A percentile compares a stretch with the other conserved stretches of the same genome.
Evolutionary conservation across 2,329 filamentous ascomycete species (phyloP).

Genomic region (Sclerotinia minor): DNA sequence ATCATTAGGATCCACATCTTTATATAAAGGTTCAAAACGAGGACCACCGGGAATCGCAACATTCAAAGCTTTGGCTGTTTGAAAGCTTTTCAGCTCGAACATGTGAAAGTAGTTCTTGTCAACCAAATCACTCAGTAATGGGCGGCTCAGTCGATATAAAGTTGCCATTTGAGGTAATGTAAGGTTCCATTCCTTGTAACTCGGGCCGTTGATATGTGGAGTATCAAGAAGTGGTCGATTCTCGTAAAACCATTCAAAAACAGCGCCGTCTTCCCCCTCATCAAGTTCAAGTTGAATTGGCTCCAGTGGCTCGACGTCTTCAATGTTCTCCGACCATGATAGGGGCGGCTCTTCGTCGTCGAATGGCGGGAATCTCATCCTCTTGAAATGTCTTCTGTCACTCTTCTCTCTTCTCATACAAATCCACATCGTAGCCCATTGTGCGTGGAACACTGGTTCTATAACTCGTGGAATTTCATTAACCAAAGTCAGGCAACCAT

Average conservation of each 20-base stretch:
- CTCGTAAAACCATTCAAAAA: constrained; percentile 98
- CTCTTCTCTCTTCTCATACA: constrained; percentile 98
- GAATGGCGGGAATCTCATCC: constrained; percentile 98
- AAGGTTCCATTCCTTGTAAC: constrained; percentile 95
- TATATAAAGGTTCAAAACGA: constrained; percentile 94
- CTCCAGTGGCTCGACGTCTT: constrained; percentile 95
- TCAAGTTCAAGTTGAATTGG: constrained; percentile 99
- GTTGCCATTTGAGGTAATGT: constrained; percentile 94
- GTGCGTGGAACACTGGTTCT: constrained; percentile 94
- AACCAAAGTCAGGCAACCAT: constrained; percentile 93
- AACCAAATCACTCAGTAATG: constrained; percentile 85
- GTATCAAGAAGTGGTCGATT: constrained; percentile 89
- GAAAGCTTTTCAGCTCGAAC: constrained; percentile 91
- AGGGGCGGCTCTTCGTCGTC: constrained; percentile 97
- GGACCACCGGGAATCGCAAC: constrained; percentile 97
- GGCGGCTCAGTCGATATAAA: constrained; percentile 86
- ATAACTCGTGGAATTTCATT: constrained; percentile 97
- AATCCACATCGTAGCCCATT: constrained; percentile 99
- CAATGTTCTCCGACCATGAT: constrained; percentile 98
- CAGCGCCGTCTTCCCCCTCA: constrained; percentile 84
- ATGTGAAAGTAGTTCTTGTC: constrained; percentile 98
- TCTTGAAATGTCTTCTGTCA: constrained; percentile 92
- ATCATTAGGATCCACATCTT: constrained; percentile 97
- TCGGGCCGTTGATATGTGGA: constrained; percentile 89
- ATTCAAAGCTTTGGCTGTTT: constrained; percentile 95